Evolutionary conservation across 2,329 filamentous ascomycete species (phyloP).

Genomic region (Paracamarosporium sp.): DNA sequence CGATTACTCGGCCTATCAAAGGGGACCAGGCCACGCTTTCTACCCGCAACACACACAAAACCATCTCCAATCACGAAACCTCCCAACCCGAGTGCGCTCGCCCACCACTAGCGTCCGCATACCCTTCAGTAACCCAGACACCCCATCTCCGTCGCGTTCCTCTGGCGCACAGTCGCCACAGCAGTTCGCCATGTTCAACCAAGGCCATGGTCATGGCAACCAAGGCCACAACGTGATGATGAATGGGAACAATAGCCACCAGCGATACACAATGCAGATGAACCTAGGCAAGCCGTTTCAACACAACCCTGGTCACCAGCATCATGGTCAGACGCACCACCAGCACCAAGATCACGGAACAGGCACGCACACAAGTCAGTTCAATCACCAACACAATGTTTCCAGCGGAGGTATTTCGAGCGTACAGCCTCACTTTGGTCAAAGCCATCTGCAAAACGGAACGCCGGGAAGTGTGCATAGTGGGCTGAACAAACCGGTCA

Average conservation of each 20-base stretch:
- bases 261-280: constrained; percentile 60
- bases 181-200: constrained; percentile 73
- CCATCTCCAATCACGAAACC: constrained; percentile 51
- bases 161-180: constrained; percentile 60
- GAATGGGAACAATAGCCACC: constrained; percentile 71
- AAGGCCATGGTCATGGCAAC: constrained; percentile 62
- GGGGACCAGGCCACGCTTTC: constrained; percentile 67
- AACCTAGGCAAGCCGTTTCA: constrained; percentile 75
- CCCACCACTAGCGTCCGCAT: constrained; percentile 53
- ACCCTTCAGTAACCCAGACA: constrained; percentile 55
- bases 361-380: constrained; percentile 59
- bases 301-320: constrained; percentile 59
- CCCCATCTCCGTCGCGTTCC: constrained; percentile 65
- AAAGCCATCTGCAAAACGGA: constrained; percentile 66
- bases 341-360: constrained; percentile 64
- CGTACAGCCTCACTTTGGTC: constrained; percentile 68
- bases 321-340: constrained; percentile 64
- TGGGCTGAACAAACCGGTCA: constrained; percentile 64
- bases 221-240: constrained; percentile 78
- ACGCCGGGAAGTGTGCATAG: constrained; percentile 63
- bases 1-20: constrained; percentile 69
- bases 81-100: constrained; percentile 56
- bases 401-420: constrained; percentile 68
- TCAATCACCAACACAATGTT: constrained; percentile 69
- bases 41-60: constrained; percentile 62